Evolutionary conservation across 495 filamentous ascomycete species (phyloP).

Genomic region (Tetracladium marchalianum): DNA sequence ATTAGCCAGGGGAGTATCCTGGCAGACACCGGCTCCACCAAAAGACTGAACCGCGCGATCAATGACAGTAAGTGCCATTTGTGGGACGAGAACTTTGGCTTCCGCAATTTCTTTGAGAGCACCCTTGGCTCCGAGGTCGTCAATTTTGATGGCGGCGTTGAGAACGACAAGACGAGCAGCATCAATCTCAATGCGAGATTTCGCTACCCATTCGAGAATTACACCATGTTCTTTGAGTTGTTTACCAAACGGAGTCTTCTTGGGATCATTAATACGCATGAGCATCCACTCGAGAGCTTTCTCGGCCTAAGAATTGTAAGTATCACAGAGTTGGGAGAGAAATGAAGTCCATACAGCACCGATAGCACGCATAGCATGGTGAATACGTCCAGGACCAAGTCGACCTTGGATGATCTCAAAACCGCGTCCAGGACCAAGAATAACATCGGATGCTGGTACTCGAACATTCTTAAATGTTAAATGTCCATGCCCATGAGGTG

Average conservation of each 20-base stretch:
- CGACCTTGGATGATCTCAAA: conserved; percentile 96
- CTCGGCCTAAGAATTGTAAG: conserved; percentile 46
- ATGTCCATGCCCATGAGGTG: conserved; percentile 87
- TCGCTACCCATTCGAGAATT: conserved; percentile 88
- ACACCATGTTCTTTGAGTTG: conserved; percentile 73
- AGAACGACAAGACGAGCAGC: conserved; percentile 76
- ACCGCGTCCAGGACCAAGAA: conserved; percentile 83
- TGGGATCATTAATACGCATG: conserved; percentile 78
- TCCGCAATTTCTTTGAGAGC: conserved; percentile 78
- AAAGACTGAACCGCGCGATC: conserved; percentile 82
- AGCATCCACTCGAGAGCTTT: conserved; percentile 82
- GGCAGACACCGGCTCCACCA: conserved; percentile 76
- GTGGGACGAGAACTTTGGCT: conserved; percentile 77
- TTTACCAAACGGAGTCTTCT: conserved; percentile 78
- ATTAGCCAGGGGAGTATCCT: conserved; percentile 81
- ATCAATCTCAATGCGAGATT: conserved; percentile 83
- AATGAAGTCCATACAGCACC: conserved; percentile 43
- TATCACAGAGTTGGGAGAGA: neutral
- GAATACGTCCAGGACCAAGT: conserved; percentile 83
- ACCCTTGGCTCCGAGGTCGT: conserved; percentile 66
- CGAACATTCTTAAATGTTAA: conserved; percentile 79
- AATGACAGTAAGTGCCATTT: conserved; percentile 67
- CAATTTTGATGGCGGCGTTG: conserved; percentile 86
- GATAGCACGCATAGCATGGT: conserved; percentile 88
- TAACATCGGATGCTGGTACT: conserved; percentile 65